Conservation (phyloP, 208 protist species). For the Acanthamoeba lenticulata region DNA sequence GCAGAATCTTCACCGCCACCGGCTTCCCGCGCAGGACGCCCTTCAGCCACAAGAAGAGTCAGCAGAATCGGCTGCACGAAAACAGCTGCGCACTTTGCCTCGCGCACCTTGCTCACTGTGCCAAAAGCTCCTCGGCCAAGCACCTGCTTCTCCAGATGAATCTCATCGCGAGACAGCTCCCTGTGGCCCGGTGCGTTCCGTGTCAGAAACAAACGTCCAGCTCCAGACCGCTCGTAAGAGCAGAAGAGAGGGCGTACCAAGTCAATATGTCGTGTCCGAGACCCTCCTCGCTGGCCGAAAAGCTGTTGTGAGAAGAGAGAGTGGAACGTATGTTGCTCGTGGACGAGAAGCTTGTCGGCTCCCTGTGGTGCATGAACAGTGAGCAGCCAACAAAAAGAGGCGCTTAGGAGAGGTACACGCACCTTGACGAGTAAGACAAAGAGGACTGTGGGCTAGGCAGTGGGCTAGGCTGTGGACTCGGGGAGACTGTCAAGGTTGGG, state of each 20-base stretch:
- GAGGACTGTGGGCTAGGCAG: too few relatives aligned
- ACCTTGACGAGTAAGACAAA: too few relatives aligned
- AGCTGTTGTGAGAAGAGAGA: not conserved
- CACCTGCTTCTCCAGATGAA: not conserved
- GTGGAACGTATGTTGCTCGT: not conserved
- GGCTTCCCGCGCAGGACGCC: not conserved
- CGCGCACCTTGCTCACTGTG: not conserved
- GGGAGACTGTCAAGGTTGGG: too few relatives aligned
- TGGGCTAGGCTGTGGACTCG: too few relatives aligned
- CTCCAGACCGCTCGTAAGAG: not conserved
- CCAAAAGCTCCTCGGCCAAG: constrained; percentile 14
- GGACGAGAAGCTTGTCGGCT: not conserved
- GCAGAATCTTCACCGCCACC: constrained; percentile 20
- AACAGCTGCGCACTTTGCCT: too few relatives aligned
- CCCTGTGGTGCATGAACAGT: not conserved
- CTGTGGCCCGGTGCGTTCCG: not conserved
- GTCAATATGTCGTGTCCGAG: not conserved
- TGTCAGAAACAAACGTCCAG: too few relatives aligned
- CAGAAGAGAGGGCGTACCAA: not conserved
- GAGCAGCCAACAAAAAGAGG: too few relatives aligned
- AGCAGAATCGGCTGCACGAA: too few relatives aligned
- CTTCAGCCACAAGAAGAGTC: not conserved
- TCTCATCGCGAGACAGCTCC: not conserved
- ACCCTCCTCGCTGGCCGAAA: not conserved
- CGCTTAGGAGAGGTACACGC: too few relatives aligned